Evolutionary conservation across 768 basidiomycete genomes (phyloP), one percentile per base, ranked within the genome.

Genomic region (Porpolomopsis calyptriformis): DNA sequence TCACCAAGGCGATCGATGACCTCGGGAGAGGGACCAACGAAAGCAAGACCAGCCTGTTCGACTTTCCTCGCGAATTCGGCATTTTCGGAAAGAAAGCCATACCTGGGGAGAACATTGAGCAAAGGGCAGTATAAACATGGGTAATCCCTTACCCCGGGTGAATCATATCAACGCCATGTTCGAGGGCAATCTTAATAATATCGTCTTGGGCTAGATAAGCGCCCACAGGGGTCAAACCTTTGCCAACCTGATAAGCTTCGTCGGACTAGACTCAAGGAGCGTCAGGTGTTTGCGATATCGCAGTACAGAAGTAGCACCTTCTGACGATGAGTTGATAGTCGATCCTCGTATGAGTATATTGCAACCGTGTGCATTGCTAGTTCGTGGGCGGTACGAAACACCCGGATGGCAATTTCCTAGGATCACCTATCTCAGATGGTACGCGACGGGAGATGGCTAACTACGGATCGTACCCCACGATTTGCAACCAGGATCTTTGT

Each of bases 151-250:
- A 91, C 89, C 93, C 92, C 9, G 92, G 96, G 66, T 98, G 96
- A 60, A 99, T 98, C 96, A 99, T 98, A 62, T 97, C 94, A 20
- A 99, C 96, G 20, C 90, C 93, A 64, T 98, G 92, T 65, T 98
- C 93, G 36, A 98, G 74, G n/a, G 92, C 90, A 53, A 92, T 84
- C 52, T 81, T 71, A 66, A 99, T 92, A 65, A 99, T 98, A 58
- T 96, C 92, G 56, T 98, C 91, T 63, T 97, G 93, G 2, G 93
- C 84, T 52, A 99, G 85, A 64, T 99, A 99, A 8, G 96, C 96
- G 14, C 73, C 96, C 33, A 99, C 96, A 25, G 96, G 96, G 11
- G 93, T 92, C 42, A 97, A 65, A 7, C 96, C 96, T 57, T 87
- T 91, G 46, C 96, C 96, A 52, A 98, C 96, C 66, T 91, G 86